Evolutionary conservation across 208 protist species (phyloP), one percentile per base, ranked within the genome.

Genomic region (Blastocrithidia nonstop): DNA sequence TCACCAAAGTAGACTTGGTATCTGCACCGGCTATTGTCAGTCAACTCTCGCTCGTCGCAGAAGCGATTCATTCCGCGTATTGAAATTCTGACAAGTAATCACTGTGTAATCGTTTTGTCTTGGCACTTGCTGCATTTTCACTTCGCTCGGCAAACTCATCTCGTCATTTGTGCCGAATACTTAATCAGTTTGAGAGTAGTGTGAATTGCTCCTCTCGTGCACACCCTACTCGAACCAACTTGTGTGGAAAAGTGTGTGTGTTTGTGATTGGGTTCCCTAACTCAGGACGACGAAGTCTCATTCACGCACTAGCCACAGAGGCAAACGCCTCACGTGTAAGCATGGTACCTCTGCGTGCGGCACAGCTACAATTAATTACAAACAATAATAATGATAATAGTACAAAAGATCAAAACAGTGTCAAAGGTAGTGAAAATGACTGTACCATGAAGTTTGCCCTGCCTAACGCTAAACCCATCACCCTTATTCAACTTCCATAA

Each of bases 221-320:
- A 25, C 61, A 73, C 49, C 63, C 60, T 48, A 74, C 72, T 57
- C 24, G 42, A 7, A 71, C 67, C 4, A 91, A 91, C 56, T 37
- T 91, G 54, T 39, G 65, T 9, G 66, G 71, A 20, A 88, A 87
- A 41, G 58, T 88, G n/a, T 83, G 65, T 45, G 49, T 64, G 7
- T 76, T 88, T 70, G 69, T 92, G 20, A 46, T 92, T 13, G 82
- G 82, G 6, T 56, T 92, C 27, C 82, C 82, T 27, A 83, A 88
- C 41, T 84, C 77, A 6, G 82, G 82, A 13, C 60, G 77, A 8
- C 56, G 69, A 45, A 71, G 58, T 20, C 60, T 92, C 16, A 73
- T 57, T 61, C 71, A 75, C 29, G 50, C 57, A 3, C 61, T 92
- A n/a, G 49, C 66, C 11, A 47, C 42, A 1, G 50, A 66, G 21